Base-by-base conservation (phyloP, 2,329 filamentous ascomycete species). In the Xylaria sp. region DNA sequence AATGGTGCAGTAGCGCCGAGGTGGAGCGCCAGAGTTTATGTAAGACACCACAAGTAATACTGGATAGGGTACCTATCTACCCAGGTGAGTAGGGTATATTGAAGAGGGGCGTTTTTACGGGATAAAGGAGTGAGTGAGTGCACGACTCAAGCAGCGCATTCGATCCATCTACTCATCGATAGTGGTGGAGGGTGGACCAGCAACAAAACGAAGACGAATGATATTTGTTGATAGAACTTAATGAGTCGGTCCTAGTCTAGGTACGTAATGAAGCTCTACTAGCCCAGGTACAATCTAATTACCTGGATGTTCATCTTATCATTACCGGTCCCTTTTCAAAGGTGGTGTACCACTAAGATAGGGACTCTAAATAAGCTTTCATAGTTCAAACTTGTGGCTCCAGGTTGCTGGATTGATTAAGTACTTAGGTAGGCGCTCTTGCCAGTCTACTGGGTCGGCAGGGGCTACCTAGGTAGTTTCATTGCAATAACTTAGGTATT, bases 51-150 rank as follows among this genome's bases (percentile, higher is more conserved):
- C 3, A 18, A 32, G 25, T 55, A 44, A 41, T n/a, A 39, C 41
- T 46, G 15, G 13, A 18, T 46, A 46, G 41, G 13, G 10, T 2
- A 3, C n/a, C 13, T 18, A 13, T 3, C 13, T 18, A 13, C 23
- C 23, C 23, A 25, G 44, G 3, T 34, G 32, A 9, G 32, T 34
- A 34, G 32, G 32, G 28, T 28, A 28, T 52, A 32, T 25, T 34
- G 44, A 68, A 63, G 25, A 55, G 59, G 46, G 28, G 28, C 28
- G 63, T 41, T 23, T 52, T 64, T 61, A 66, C 55, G 57, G 56
- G 25, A 69, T n/a, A 62, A 71, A 69, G 46, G 39, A 13, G 34
- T 37, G 28, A 28, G 28, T 9, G 34, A 37, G 34, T 37, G 50
- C 62, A 60, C 56, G 25, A 60, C 59, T 51, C 55, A 23, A 51